A percentile compares a stretch with the other conserved stretches of the same genome.
These are phyloP conservation scores for Bacidia gigantensis DNA, from an alignment of 495 filamentous ascomycete species.

Conservation along the genomic window DNA sequence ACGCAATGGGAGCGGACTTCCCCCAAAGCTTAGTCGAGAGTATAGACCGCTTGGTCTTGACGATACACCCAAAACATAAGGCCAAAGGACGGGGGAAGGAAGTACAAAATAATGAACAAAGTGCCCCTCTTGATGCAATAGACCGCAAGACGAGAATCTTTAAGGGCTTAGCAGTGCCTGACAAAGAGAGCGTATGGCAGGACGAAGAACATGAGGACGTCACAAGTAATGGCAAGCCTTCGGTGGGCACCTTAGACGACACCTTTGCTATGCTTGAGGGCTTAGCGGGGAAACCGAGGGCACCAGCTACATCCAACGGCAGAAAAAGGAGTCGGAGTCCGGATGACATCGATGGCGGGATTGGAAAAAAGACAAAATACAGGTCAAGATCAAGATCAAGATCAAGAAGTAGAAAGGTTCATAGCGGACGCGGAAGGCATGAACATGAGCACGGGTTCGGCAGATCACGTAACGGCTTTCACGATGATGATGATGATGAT, in stretches of 20 bases:
- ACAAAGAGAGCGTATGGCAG: constrained; percentile 50
- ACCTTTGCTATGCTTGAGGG: constrained; percentile 84
- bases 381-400: constrained; percentile 44
- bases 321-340: constrained; percentile 66
- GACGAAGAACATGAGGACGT: constrained; percentile 29
- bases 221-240: constrained; percentile 22
- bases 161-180: constrained; percentile 78
- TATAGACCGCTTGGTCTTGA: constrained; percentile 72
- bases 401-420: constrained; percentile 34
- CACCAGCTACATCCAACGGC: constrained; percentile 29
- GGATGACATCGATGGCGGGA: constrained; percentile 37
- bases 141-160: constrained; percentile 65
- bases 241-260: constrained; percentile 68
- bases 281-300: constrained; percentile 54
- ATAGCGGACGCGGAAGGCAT: constrained; percentile 32
- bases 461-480: constrained; percentile 29
- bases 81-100: constrained; percentile 16
- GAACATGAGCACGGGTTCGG: constrained; percentile 52
- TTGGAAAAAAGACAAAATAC: constrained; percentile 36
- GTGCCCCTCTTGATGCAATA: constrained; percentile 33
- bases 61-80: constrained; percentile 75
- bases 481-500: constrained; percentile 21
- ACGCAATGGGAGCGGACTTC: constrained; percentile 71
- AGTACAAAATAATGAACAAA: constrained; percentile 19
- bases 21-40: constrained; percentile 80